Conservation (phyloP, 768 basidiomycete species). For the Podaxis sp. region DNA sequence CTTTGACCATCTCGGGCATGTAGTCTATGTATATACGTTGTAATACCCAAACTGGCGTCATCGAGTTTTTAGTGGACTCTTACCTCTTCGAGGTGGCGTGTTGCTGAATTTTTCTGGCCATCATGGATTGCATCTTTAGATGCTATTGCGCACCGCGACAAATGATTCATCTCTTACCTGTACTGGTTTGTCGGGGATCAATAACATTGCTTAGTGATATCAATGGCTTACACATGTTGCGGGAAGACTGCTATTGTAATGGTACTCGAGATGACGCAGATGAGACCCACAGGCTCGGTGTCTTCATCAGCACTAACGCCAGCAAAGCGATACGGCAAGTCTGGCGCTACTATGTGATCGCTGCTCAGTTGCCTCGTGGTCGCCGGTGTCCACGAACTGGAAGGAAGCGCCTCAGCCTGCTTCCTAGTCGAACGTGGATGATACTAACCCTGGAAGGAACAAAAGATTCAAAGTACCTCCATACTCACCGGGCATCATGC, state of each 20-base stretch:
- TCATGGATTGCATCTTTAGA: too few species aligned
- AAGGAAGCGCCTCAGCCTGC: too few species aligned
- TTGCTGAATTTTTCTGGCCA: too few species aligned
- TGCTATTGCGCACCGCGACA: neutral
- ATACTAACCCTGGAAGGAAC: neutral
- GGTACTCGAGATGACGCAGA: neutral
- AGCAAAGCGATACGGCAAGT: neutral
- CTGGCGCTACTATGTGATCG: neutral
- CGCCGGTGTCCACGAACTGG: neutral
- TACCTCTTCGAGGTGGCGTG: too few species aligned
- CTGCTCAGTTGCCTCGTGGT: neutral
- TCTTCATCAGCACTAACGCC: neutral
- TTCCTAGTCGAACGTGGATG: neutral
- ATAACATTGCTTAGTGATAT: neutral
- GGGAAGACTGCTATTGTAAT: neutral
- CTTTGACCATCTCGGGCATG: neutral
- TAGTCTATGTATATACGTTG: neutral
- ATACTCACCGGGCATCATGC: slow-evolving; percentile 5
- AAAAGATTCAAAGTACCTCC: slow-evolving; percentile 1
- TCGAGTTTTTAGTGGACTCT: neutral
- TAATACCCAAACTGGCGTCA: neutral
- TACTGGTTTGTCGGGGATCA: neutral
- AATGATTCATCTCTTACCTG: neutral
- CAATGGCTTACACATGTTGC: neutral
- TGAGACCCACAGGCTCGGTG: neutral